Evolutionary conservation across 192 early-diverging fungal species (phyloP), one percentile per base, ranked within the genome.

Genomic region (Coemansia sp.): DNA sequence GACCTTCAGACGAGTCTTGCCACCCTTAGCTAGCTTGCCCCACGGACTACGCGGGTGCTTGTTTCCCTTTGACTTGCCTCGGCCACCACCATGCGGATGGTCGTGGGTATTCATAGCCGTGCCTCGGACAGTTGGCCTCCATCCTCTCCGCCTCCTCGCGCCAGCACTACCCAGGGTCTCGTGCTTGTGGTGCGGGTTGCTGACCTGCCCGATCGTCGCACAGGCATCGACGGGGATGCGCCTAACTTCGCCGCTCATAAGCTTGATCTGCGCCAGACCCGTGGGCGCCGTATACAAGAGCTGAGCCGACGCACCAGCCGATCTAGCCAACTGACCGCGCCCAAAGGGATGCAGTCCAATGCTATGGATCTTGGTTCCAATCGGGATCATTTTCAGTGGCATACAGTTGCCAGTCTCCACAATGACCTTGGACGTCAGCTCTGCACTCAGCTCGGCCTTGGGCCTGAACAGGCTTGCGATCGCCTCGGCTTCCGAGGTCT

Each of bases 41-140:
- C 95, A 96, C 29, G 93, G 92, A 65, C 90, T 91, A 68, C 92
- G 84, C 48, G 94, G 92, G 66, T 92, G 87, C 79, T 93, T 92
- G 78, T 90, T 91, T 71, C 96, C 93, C 89, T 97, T 98, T 63
- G 89, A 91, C 76, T 98, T 97, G 37, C 92, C 88, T 69, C 90
- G 86, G 57, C 95, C 95, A 91, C 97, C 97, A 84, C 97, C 97
- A 78, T 96, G 95, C 64, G 97, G 97, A 85, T 99, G 97, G 83
- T 95, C 94, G 57, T 85, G 84, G 9, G 93, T 89, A 85, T 93
- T 97, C 92, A 92, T 92, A n/a, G 95, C 94, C 65, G 94, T 92
- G 89, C 97, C 97, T 72, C 97, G 90, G 61, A 97, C 95, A 23
- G 87, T 88, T 15, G 97, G 97, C 62, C 97, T 87, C 76, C 90